Conservation (phyloP, 352 stramenopile genomes). For the Peronosclerospora sorghi region DNA sequence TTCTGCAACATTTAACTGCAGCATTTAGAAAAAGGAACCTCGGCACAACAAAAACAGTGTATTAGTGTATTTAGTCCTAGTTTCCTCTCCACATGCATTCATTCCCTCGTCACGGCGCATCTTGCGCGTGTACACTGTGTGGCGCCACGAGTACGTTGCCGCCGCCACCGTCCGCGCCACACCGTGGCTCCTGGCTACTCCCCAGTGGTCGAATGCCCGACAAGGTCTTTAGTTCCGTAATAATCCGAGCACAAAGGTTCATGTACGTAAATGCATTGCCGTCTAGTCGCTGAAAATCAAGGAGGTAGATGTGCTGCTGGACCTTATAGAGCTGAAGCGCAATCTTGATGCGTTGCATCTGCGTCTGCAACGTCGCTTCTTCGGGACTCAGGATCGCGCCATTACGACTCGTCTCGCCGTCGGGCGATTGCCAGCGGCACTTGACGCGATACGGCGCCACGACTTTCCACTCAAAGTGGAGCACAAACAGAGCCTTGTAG, state of each 20-base stretch:
- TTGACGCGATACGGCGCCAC: slow-evolving; percentile 96
- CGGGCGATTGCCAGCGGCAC: slow-evolving; percentile 88
- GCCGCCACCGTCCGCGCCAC: slow-evolving; percentile 28
- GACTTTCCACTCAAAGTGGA: slow-evolving; percentile 96
- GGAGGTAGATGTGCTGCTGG: slow-evolving; percentile 98
- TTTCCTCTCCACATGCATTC: too few relatives aligned
- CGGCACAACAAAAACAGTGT: too few relatives aligned
- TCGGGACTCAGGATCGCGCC: slow-evolving; percentile 13
- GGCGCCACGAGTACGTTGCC: slow-evolving; percentile 42
- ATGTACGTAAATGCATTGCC: slow-evolving; percentile 99
- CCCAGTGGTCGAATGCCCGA: slow-evolving; percentile 54
- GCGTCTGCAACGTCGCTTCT: slow-evolving; percentile 20
- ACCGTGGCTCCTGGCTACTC: slow-evolving; percentile 40
- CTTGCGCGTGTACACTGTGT: slow-evolving; percentile 24
- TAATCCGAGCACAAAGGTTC: slow-evolving; percentile 97
- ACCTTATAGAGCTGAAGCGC: slow-evolving; percentile 94
- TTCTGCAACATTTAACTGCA: too few relatives aligned
- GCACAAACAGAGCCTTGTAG: slow-evolving; percentile 94
- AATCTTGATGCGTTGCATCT: slow-evolving; percentile 87
- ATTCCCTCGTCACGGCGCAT: slow-evolving; percentile 4
- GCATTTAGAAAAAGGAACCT: too few relatives aligned
- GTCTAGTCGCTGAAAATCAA: slow-evolving; percentile 95
- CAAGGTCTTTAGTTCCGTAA: slow-evolving; percentile 98
- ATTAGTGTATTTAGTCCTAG: too few relatives aligned
- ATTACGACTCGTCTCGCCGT: slow-evolving; percentile 11